phyloP scores from a whole-genome alignment of 805 yeast genomes.

The Cyberlindnera sargentensis region DNA sequence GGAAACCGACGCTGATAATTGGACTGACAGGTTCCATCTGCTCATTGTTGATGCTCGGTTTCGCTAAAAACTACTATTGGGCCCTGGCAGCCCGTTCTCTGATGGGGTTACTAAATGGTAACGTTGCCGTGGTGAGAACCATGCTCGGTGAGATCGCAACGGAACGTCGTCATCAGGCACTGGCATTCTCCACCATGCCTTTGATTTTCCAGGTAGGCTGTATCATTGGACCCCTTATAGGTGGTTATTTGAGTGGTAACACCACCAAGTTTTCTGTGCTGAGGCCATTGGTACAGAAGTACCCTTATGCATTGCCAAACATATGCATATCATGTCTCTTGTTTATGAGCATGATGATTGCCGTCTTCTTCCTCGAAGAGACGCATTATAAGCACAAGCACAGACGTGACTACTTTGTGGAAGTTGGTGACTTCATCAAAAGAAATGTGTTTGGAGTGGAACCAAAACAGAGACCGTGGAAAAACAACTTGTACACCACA shows the following conservation, averaged over 20 bases:
- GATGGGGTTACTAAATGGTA: conserved; percentile 57
- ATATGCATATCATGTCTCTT: conserved; percentile 36
- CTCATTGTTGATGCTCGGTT: conserved; percentile 45
- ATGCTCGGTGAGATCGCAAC: conserved; percentile 53
- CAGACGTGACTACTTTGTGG: conserved; percentile 39
- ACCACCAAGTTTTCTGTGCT: conserved; percentile 22
- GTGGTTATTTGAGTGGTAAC: conserved; percentile 39
- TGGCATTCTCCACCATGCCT: conserved; percentile 58
- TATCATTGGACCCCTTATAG: conserved; percentile 55
- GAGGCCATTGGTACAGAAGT: conserved; percentile 25
- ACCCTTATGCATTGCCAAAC: conserved; percentile 50
- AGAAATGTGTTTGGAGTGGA: conserved; percentile 12
- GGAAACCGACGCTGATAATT: conserved; percentile 44
- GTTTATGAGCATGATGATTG: conserved; percentile 29
- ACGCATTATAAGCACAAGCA: conserved; percentile 36
- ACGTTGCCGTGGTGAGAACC: conserved; percentile 58
- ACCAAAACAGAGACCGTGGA: conserved; percentile 26
- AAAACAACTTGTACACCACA: background rate
- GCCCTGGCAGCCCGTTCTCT: conserved; percentile 47
- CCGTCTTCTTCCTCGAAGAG: conserved; percentile 45
- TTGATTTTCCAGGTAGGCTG: conserved; percentile 55
- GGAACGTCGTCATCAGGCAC: conserved; percentile 51
- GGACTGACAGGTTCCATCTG: conserved; percentile 49
- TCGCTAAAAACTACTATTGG: conserved; percentile 41
- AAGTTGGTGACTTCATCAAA: conserved; percentile 33